phyloP scores from a whole-genome alignment of 2,329 filamentous ascomycete species.

The Basipetospora sp. region DNA sequence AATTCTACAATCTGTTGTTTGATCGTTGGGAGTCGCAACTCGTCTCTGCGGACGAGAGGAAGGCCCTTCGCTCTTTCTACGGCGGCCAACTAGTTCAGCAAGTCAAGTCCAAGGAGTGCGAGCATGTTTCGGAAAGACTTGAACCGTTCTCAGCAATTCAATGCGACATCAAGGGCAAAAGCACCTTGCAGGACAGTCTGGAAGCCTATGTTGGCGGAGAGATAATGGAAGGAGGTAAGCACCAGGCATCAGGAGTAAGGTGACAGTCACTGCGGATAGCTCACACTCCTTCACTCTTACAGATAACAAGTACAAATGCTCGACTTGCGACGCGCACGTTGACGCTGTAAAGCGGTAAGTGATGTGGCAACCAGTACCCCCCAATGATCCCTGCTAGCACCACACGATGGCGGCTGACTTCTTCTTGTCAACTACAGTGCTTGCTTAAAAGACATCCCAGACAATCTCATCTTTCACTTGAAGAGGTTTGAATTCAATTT shows the following conservation, averaged over 20 bases:
- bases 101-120: slow-evolving; percentile 85
- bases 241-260: too few relatives aligned
- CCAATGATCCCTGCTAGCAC: too few relatives aligned
- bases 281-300: slow-evolving; percentile 9
- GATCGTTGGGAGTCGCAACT: slow-evolving; percentile 82
- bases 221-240: slow-evolving; percentile 71
- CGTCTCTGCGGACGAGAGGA: slow-evolving; percentile 50
- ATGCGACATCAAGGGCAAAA: slow-evolving; percentile 90
- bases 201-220: slow-evolving; percentile 94
- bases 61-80: slow-evolving; percentile 66
- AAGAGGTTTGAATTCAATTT: slow-evolving; percentile 78
- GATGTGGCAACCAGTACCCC: too few relatives aligned
- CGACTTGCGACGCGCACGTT: slow-evolving; percentile 73
- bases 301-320: slow-evolving; percentile 98
- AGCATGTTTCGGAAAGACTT: slow-evolving; percentile 78
- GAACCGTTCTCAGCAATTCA: slow-evolving; percentile 92
- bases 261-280: too few relatives aligned
- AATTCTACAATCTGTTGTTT: slow-evolving; percentile 90
- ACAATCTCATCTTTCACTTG: slow-evolving; percentile 89
- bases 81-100: slow-evolving; percentile 87
- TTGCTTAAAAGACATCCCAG: slow-evolving; percentile 80
- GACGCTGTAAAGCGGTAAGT: slow-evolving; percentile 73
- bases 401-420: too few relatives aligned
- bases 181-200: slow-evolving; percentile 68
- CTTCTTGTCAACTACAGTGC: slow-evolving; percentile 46